Base-by-base conservation (phyloP, 805 yeast species). In the Grigorovia yakushimaensis region DNA sequence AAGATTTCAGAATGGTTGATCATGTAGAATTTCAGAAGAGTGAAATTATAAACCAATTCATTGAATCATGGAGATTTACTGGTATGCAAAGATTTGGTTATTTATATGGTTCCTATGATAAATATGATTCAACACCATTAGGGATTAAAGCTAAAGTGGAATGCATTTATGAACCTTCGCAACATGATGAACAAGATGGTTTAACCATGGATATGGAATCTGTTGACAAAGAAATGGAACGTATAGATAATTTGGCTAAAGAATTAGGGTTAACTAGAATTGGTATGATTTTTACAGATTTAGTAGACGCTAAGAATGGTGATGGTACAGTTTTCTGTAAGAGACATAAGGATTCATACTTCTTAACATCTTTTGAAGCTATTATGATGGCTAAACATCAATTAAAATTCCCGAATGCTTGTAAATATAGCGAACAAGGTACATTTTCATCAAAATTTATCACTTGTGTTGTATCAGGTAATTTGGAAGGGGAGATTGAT, bases 71-170 rank as follows among this genome's bases (percentile, higher is more conserved):
- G 99, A 81, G 99, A 66, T 70, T 71, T 45, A 77, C 94, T 0
- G 98, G 96, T 2, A 69, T 77, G 19, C 99, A 93, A 67, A 76
- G 98, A 57, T 73, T 84, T 47, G 98, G 96, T 0, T 73, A 83
- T 49, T 67, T 93, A 68, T 80, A 88, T 57, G 99, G 99, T 7
- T 70, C 75, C 6, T 93, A 89, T 62, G 84, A 79, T 54, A 68
- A 68, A 41, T 89, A 87, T 60, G 88, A 83, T 24, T 75, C 81
- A 2, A 62, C 64, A 1, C 99, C 98, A 1, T 69, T 93, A 23
- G 98, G 98, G 1, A 81, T 88, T 47, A 91, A 89, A 64, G 97
- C 95, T 1, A 86, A 84, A 40, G 96, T 93, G 1, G 93, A 91
- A 57, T 91, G 94, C 2, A 88, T 93, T 21, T 87, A 84, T 65